Conservation (phyloP, 352 stramenopile species). For the Pythium vanterpoolii region DNA sequence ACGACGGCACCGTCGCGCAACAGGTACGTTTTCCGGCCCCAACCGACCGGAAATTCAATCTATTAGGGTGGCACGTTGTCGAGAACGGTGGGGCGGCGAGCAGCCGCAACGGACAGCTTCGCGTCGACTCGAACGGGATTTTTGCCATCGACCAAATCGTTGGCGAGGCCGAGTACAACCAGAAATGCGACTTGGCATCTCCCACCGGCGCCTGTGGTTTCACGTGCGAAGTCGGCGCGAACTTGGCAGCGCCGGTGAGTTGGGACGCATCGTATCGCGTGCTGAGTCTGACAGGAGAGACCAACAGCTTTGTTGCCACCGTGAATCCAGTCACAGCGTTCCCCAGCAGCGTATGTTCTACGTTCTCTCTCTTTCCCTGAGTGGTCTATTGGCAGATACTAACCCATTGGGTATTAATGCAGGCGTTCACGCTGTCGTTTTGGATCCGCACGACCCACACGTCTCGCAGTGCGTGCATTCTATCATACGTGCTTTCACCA, state of each 20-base stretch:
- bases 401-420: neutral
- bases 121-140: slow-evolving; percentile 48
- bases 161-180: slow-evolving; percentile 58
- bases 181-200: slow-evolving; percentile 55
- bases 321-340: slow-evolving; percentile 32
- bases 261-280: slow-evolving; percentile 29
- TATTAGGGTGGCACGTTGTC: slow-evolving; percentile 46
- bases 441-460: slow-evolving; percentile 54
- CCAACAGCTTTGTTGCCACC: slow-evolving; percentile 41
- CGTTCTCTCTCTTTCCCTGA: neutral
- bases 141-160: slow-evolving; percentile 61
- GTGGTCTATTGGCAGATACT: neutral
- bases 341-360: slow-evolving; percentile 32
- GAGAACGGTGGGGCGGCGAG: slow-evolving; percentile 34
- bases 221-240: slow-evolving; percentile 45
- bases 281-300: slow-evolving; percentile 28
- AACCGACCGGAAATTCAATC: slow-evolving; percentile 11
- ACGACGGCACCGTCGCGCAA: slow-evolving; percentile 29
- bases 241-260: slow-evolving; percentile 18
- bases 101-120: slow-evolving; percentile 22
- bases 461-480: slow-evolving; percentile 32
- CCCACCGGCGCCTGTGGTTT: slow-evolving; percentile 50
- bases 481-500: slow-evolving; percentile 36
- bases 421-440: slow-evolving; percentile 56
- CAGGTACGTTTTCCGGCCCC: slow-evolving; percentile 29